These are phyloP conservation scores for Tripterygium wilfordii DNA, from an alignment of 177 flowering plant genomes.

Conservation along the genomic window DNA sequence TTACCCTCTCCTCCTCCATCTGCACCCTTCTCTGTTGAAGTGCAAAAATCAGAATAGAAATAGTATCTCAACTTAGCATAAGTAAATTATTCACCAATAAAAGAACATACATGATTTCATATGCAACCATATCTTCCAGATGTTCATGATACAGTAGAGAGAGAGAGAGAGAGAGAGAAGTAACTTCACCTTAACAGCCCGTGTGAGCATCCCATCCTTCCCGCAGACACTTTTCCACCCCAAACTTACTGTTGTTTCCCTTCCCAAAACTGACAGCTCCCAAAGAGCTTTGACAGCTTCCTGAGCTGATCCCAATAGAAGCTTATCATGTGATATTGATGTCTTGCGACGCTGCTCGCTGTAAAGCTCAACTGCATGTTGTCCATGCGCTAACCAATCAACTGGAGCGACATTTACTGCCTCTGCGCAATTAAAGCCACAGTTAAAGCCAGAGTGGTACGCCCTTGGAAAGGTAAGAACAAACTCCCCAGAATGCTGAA, in stretches of 20 bases:
- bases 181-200: constrained; percentile 50
- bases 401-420: constrained; percentile 94
- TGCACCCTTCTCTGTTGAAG: constrained; percentile 50
- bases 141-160: neutral
- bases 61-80: neutral
- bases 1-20: constrained; percentile 65
- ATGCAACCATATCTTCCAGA: neutral
- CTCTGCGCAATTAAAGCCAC: constrained; percentile 95
- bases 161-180: constrained; percentile 6
- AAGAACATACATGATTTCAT: too few relatives aligned
- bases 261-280: constrained; percentile 35
- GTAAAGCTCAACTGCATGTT: constrained; percentile 84
- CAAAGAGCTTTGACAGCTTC: constrained; percentile 56
- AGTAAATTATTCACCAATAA: neutral
- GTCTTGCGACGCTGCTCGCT: constrained; percentile 76
- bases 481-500: constrained; percentile 80
- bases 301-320: constrained; percentile 57
- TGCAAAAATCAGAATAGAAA: too few relatives aligned
- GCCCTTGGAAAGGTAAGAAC: constrained; percentile 92
- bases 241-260: constrained; percentile 31
- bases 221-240: constrained; percentile 67
- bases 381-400: constrained; percentile 89
- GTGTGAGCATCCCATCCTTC: constrained; percentile 60
- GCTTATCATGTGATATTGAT: constrained; percentile 84
- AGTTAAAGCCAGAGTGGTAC: constrained; percentile 87